A percentile compares a stretch with the other conserved stretches of the same genome.
These are phyloP conservation scores for Hymenoscyphus occultus DNA, from an alignment of 2,329 filamentous ascomycete genomes.

Conservation along the genomic window DNA sequence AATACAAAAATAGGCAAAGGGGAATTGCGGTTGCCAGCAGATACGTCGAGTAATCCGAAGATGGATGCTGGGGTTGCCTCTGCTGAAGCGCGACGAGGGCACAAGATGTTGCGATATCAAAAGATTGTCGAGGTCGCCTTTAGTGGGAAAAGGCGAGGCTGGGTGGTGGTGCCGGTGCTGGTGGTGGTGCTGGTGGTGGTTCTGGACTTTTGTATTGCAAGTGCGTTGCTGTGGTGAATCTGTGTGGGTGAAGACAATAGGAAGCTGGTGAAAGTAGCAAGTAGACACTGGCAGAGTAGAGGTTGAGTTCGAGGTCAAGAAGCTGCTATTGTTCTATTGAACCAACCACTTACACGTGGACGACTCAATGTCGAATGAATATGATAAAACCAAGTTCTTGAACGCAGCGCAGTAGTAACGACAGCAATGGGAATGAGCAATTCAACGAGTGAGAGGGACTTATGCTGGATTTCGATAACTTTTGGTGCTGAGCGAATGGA, in stretches of 20 bases:
- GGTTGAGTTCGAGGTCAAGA: not conserved
- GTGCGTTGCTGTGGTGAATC: not conserved
- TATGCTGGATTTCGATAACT: not conserved
- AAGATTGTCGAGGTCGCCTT: too few relatives aligned
- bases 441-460: not conserved
- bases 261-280: not conserved
- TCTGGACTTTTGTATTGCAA: not conserved
- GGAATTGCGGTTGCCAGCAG: not conserved
- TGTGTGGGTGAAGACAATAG: not conserved
- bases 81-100: not conserved
- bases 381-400: not conserved
- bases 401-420: not conserved
- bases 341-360: not conserved
- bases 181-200: too few relatives aligned
- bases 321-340: not conserved
- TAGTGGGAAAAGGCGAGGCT: too few relatives aligned
- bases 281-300: not conserved
- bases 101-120: too few relatives aligned
- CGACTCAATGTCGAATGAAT: not conserved
- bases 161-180: too few relatives aligned
- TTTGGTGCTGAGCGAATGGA: too few relatives aligned
- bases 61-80: too few relatives aligned
- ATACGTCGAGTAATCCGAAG: not conserved
- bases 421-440: not conserved
- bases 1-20: not conserved